phyloP scores from a whole-genome alignment of 2,329 filamentous ascomycete genomes.

The Neurospora sp. region DNA sequence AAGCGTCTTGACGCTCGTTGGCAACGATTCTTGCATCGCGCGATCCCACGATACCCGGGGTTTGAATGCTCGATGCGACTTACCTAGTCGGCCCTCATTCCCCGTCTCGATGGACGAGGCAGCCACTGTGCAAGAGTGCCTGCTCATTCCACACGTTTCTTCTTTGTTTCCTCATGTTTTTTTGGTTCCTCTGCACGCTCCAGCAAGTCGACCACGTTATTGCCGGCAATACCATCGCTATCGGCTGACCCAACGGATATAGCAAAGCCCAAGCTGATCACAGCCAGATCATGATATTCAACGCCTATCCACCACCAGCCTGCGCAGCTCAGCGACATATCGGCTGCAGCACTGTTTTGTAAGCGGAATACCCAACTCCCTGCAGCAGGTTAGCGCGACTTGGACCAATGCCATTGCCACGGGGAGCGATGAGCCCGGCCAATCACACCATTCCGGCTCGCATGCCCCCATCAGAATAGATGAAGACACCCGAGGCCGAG shows the following conservation, averaged over 20 bases:
- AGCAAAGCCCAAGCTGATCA: background rate
- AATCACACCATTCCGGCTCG: slow-evolving; percentile 7
- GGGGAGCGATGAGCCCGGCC: slow-evolving; percentile 4
- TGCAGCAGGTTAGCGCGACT: slow-evolving; percentile 14
- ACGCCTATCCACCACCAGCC: background rate
- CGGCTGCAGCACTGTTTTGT: slow-evolving; percentile 9
- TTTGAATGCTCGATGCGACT: background rate
- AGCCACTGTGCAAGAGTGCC: background rate
- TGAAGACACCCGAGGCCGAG: background rate
- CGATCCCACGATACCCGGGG: background rate
- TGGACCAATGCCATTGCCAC: slow-evolving; percentile 18
- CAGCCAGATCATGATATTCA: background rate
- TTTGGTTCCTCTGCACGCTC: background rate
- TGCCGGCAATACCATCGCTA: background rate
- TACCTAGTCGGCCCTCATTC: background rate
- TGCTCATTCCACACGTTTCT: background rate
- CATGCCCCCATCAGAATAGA: slow-evolving; percentile 6
- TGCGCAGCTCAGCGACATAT: slow-evolving; percentile 8
- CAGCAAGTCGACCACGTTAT: background rate
- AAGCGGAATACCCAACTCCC: background rate
- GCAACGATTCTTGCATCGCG: background rate
- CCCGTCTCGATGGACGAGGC: background rate
- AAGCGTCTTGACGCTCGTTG: background rate
- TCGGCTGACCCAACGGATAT: background rate
- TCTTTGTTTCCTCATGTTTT: background rate